A percentile compares a stretch with the other conserved stretches of the same genome.
phyloP scores from a whole-genome alignment of 73 alveolate genomes.

The Durusdinium trenchii region DNA sequence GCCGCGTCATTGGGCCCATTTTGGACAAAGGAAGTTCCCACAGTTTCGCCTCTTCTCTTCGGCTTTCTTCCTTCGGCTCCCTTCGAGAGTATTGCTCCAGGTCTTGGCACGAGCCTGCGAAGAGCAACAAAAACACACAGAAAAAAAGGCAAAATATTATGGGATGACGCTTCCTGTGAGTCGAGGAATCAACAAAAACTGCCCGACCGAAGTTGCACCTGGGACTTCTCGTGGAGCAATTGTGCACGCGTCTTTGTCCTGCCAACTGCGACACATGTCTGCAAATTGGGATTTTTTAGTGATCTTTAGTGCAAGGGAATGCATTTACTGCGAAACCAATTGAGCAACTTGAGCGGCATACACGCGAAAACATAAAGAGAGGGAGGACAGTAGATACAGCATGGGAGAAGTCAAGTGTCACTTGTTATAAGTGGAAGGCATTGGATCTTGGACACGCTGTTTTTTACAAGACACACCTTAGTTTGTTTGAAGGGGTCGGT shows the following conservation, averaged over 20 bases:
- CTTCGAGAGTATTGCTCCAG: constrained; percentile 98
- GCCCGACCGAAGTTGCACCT: background rate
- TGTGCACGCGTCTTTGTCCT: constrained; percentile 91
- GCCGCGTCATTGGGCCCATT: background rate
- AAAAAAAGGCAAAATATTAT: background rate
- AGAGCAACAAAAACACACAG: background rate
- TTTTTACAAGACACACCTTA: too few relatives aligned
- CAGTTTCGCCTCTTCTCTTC: constrained; percentile 97
- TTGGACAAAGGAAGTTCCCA: background rate
- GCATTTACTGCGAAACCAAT: too few relatives aligned
- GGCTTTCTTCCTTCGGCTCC: constrained; percentile 97
- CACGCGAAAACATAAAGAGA: too few relatives aligned
- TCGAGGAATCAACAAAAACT: background rate
- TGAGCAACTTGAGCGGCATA: too few relatives aligned
- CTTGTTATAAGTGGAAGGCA: too few relatives aligned
- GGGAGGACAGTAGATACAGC: too few relatives aligned
- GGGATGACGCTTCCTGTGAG: background rate
- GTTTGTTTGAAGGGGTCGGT: too few relatives aligned
- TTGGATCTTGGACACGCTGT: too few relatives aligned
- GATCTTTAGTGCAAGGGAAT: too few relatives aligned
- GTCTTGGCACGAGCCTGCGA: constrained; percentile 96
- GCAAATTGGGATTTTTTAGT: too few relatives aligned
- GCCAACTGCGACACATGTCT: too few relatives aligned
- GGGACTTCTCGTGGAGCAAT: constrained; percentile 92
- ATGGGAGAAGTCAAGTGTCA: too few relatives aligned